Evolutionary conservation across 768 basidiomycete species (phyloP).

Genomic region (Xerocomellus dryophilus): DNA sequence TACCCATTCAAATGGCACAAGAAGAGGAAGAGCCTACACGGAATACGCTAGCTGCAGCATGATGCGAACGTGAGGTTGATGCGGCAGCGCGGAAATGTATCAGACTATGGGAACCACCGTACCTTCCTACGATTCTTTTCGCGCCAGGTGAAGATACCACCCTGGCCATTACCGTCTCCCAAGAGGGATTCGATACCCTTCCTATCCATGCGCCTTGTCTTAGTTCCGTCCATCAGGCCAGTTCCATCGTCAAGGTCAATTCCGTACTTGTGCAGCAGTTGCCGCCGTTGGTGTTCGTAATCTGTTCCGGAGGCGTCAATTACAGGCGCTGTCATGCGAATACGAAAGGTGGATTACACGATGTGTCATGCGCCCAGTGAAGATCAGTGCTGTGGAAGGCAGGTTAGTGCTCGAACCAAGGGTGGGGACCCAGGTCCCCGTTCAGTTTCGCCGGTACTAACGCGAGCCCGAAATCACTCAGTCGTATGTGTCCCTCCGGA

Average conservation of each 20-base stretch:
- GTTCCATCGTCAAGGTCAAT: conserved; percentile 87
- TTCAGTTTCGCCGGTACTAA: conserved; percentile 46
- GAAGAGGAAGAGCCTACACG: conserved; percentile 54
- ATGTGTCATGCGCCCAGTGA: conserved; percentile 97
- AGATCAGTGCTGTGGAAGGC: conserved; percentile 66
- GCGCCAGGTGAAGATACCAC: conserved; percentile 91
- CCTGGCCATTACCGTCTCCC: conserved; percentile 77
- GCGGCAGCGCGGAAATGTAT: conserved; percentile 28
- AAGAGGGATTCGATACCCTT: conserved; percentile 81
- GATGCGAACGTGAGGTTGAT: conserved; percentile 23
- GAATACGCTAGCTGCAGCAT: conserved; percentile 74
- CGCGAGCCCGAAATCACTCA: conserved; percentile 95
- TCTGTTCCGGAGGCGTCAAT: conserved; percentile 45
- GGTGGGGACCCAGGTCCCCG: conserved; percentile 23
- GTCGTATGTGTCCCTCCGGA: conserved; percentile 87
- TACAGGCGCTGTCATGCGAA: neutral
- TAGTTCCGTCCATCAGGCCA: conserved; percentile 60
- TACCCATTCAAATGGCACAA: conserved; percentile 8
- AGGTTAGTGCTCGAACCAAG: conserved; percentile 18
- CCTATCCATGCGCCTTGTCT: conserved; percentile 76
- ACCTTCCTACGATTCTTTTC: conserved; percentile 92
- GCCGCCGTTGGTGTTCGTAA: conserved; percentile 90
- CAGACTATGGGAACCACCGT: conserved; percentile 32
- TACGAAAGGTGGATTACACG: conserved; percentile 47
- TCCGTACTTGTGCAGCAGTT: conserved; percentile 87